Percentiles rank a stretch among this genome's conserved stretches.
Conservation (phyloP, 805 yeast species). For the Nakazawaea anatomiae region DNA sequence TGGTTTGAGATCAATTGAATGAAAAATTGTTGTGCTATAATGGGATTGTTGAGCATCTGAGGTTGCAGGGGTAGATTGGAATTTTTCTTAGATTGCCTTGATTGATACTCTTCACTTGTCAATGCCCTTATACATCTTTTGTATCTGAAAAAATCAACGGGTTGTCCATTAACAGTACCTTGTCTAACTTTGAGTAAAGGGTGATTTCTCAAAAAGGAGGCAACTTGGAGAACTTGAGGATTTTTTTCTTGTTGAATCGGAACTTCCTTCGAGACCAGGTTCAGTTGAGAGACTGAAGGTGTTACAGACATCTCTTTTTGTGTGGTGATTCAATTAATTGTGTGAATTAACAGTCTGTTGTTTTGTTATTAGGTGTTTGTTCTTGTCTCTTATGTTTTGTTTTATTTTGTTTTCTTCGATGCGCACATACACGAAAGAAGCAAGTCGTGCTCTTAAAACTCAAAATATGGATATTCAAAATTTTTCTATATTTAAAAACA, state of each 20-base stretch:
- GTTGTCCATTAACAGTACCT: slow-evolving; percentile 68
- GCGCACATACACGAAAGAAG: too few species aligned
- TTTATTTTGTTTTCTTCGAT: too few species aligned
- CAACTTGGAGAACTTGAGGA: slow-evolving; percentile 64
- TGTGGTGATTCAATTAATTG: not conserved
- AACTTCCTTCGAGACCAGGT: not conserved
- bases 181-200: slow-evolving; percentile 69
- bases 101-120: slow-evolving; percentile 61
- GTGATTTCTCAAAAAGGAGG: slow-evolving; percentile 63
- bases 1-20: slow-evolving; percentile 66
- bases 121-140: slow-evolving; percentile 82
- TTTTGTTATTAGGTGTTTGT: too few species aligned
- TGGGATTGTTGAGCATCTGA: slow-evolving; percentile 35
- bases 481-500: too few species aligned
- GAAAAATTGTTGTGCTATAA: slow-evolving; percentile 57
- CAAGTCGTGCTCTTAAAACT: too few species aligned
- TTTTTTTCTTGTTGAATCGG: slow-evolving; percentile 19
- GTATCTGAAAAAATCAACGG: slow-evolving; percentile 78
- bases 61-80: slow-evolving; percentile 28
- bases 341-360: too few species aligned
- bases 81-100: slow-evolving; percentile 32
- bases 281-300: not conserved
- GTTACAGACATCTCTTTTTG: not conserved
- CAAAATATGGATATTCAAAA: too few species aligned
- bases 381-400: too few species aligned